Evolutionary conservation across 2,329 filamentous ascomycete genomes (phyloP).

Genomic region (Xylaria sp.): DNA sequence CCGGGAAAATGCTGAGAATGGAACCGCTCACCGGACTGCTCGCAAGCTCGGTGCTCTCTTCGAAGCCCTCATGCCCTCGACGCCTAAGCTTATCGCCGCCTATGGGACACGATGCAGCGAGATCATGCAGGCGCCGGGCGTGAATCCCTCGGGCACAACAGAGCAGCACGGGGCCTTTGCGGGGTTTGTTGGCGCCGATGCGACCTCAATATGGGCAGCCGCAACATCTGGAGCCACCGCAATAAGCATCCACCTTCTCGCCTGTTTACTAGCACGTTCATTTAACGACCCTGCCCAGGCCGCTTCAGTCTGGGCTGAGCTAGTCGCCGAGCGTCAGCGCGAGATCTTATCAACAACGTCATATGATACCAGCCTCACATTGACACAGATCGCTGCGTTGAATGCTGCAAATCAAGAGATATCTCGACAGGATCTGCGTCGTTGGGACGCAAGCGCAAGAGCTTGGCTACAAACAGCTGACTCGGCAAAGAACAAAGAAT

Average conservation of each 20-base stretch:
- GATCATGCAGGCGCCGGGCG: conserved; percentile 12
- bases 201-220: conserved; percentile 41
- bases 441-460: conserved; percentile 9
- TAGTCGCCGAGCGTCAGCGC: conserved; percentile 32
- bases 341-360: neutral
- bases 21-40: conserved; percentile 40
- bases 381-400: neutral
- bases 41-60: conserved; percentile 46
- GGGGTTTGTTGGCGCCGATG: conserved; percentile 36
- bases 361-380: neutral
- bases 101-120: conserved; percentile 31
- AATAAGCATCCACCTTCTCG: conserved; percentile 39
- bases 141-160: neutral
- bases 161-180: conserved; percentile 19
- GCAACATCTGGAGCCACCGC: conserved; percentile 39
- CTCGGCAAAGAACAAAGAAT: neutral
- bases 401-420: too few species aligned
- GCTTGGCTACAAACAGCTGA: conserved; percentile 8
- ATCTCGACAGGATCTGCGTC: too few species aligned
- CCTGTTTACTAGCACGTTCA: conserved; percentile 45
- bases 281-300: conserved; percentile 39
- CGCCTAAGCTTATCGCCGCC: conserved; percentile 22
- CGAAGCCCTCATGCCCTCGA: conserved; percentile 37
- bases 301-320: conserved; percentile 43
- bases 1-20: conserved; percentile 3